These are phyloP conservation scores for Phellinidium pouzarii DNA, from an alignment of 1,284 basidiomycete species.

Conservation along the genomic window DNA sequence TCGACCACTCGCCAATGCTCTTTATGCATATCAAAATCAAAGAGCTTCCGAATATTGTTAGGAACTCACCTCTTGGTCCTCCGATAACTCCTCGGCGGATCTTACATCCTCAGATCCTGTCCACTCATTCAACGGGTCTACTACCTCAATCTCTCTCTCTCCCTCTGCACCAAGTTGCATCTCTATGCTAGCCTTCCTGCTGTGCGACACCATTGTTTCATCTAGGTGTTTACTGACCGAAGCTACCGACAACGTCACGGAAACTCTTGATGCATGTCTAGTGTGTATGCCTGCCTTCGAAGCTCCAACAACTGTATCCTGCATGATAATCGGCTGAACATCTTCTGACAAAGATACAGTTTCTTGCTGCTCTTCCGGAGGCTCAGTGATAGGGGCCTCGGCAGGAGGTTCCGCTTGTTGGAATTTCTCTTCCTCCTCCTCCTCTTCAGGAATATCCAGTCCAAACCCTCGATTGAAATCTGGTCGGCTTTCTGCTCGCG, in stretches of 20 bases:
- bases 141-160: constrained; percentile 20
- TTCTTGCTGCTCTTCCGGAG: background rate
- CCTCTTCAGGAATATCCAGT: constrained; percentile 68
- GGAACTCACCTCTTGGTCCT: constrained; percentile 49
- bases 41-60: background rate
- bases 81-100: constrained; percentile 41
- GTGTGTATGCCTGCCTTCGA: constrained; percentile 17
- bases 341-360: background rate
- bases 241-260: constrained; percentile 19
- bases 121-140: constrained; percentile 64
- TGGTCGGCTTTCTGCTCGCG: constrained; percentile 48
- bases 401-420: constrained; percentile 20
- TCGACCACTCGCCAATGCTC: constrained; percentile 84
- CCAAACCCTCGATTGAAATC: constrained; percentile 75
- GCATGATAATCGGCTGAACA: constrained; percentile 1
- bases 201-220: constrained; percentile 9
- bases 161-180: constrained; percentile 22
- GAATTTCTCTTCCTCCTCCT: constrained; percentile 33
- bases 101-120: constrained; percentile 70
- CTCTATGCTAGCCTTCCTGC: constrained; percentile 7
- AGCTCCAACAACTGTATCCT: constrained; percentile 1
- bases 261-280: constrained; percentile 20
- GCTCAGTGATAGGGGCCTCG: background rate
- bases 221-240: constrained; percentile 11
- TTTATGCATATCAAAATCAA: constrained; percentile 25